These are phyloP conservation scores for Fusarium staphyleae DNA, from an alignment of 2,329 filamentous ascomycete species.

Conservation along the genomic window DNA sequence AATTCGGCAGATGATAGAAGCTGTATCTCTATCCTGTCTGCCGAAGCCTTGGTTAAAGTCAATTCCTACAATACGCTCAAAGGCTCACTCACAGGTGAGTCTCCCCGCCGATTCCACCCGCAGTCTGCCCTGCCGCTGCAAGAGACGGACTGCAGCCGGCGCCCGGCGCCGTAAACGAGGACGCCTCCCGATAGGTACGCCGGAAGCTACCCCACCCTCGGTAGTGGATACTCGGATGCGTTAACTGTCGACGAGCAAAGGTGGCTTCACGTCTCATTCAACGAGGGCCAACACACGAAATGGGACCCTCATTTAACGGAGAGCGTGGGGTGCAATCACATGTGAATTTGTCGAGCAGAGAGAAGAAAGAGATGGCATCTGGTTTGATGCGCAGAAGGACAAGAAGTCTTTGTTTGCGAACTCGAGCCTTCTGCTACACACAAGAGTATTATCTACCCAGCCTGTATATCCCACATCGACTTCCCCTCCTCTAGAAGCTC, in stretches of 20 bases:
- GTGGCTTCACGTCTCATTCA: slow-evolving; percentile 28
- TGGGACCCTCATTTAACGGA: slow-evolving; percentile 13
- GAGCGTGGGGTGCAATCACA: slow-evolving; percentile 34
- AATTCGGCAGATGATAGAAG: not conserved
- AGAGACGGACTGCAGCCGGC: slow-evolving; percentile 32
- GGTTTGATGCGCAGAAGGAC: slow-evolving; percentile 14
- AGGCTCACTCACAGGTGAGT: not conserved
- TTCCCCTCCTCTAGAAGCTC: not conserved
- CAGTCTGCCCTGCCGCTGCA: slow-evolving; percentile 21
- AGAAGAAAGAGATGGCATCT: slow-evolving; percentile 9
- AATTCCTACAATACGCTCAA: not conserved
- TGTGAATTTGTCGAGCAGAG: slow-evolving; percentile 16
- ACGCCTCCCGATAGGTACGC: slow-evolving; percentile 40
- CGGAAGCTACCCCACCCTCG: slow-evolving; percentile 32
- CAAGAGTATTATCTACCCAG: not conserved
- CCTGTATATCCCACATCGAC: no score
- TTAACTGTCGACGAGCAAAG: slow-evolving; percentile 7
- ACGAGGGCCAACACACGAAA: slow-evolving; percentile 10
- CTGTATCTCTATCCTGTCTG: no score
- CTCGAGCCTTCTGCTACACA: not conserved
- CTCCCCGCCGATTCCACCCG: slow-evolving; percentile 33
- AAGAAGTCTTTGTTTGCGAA: not conserved
- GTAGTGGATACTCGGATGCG: slow-evolving; percentile 36
- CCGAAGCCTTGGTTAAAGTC: no score
- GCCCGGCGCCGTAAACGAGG: slow-evolving; percentile 35